Conservation (phyloP, 2,329 filamentous ascomycete species). For the Alternaria postmessia region DNA sequence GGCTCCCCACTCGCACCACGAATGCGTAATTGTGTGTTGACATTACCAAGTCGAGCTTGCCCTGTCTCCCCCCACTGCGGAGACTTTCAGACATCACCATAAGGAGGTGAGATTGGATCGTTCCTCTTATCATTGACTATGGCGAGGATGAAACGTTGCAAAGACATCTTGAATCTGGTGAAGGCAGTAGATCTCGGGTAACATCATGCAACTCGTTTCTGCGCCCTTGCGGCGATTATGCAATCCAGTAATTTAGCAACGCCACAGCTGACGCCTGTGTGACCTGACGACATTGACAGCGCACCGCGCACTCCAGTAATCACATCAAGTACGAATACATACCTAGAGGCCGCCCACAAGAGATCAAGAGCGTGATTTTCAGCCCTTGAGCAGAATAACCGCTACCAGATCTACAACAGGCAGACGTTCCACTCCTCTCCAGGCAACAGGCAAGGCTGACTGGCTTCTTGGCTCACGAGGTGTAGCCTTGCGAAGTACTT, state of each 20-base stretch:
- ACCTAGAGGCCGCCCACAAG: neutral
- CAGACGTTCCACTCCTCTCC: constrained; percentile 3
- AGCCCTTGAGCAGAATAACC: neutral
- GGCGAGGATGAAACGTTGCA: neutral
- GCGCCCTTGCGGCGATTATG: neutral
- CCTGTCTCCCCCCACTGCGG: neutral
- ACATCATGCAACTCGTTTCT: neutral
- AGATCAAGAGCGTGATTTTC: neutral
- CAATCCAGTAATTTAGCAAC: neutral
- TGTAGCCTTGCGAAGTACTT: constrained; percentile 3
- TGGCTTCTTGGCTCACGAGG: constrained; percentile 3
- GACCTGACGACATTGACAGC: constrained; percentile 4
- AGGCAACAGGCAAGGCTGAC: constrained; percentile 21
- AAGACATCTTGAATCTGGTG: neutral
- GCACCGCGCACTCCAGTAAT: neutral
- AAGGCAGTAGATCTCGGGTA: neutral
- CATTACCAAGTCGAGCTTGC: too few relatives aligned
- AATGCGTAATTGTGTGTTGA: neutral
- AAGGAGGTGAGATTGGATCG: neutral
- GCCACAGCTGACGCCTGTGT: constrained; percentile 3
- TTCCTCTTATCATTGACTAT: neutral
- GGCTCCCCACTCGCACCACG: neutral
- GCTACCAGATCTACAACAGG: constrained; percentile 3
- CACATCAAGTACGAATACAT: neutral
- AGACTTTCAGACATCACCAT: constrained; percentile 1